Evolutionary conservation across 2,329 filamentous ascomycete species (phyloP), one percentile per base, ranked within the genome.

Genomic region (Ramularia endophylla): DNA sequence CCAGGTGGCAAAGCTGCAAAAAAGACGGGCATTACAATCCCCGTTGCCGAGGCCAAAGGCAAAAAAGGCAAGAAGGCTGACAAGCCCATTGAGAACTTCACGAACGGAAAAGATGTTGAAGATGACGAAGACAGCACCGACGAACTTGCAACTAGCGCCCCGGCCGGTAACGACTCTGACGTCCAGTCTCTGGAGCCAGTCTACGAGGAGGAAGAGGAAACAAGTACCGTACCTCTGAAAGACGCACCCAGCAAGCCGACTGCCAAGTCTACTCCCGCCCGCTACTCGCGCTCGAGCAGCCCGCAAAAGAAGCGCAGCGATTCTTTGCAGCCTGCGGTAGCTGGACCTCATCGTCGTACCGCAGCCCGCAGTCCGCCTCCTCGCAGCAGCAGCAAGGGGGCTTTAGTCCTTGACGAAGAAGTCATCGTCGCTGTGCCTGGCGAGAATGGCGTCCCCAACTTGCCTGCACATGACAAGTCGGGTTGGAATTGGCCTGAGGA

Each of bases 181-280:
- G 47, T 46, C 27, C 31, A 41, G 8, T 39, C 48, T 9, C 55
- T 63, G 16, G 56, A 62, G 38, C 58, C 59, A 4, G 51, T 63
- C 25, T 57, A 55, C 41, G 60, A 63, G 31, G 60, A 61, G 42
- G 57, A 63, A 38, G 56, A 57, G 34, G 57, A 56, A 13, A 46
- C 36, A 5, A 48, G 41, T 17, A 45, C 32, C 27, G 36, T 56
- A 18, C 36, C 53, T 5, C 40, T 56, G 35, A 55, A 57, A 12
- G 47, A 55, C 31, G 51, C 50, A 11, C 48, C 58, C 12, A 40
- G 44, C 13, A 50, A 55, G 29, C 57, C 60, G 1, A 58, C 57
- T 7, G 52, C 56, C 27, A 46, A 43, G 16, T 55, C 56, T 25
- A 59, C 58, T 19, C 56, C 56, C n/a, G 52, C 52, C 11, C 54